Conservation (phyloP, 805 yeast genomes). For the Metschnikowia lachancei region DNA sequence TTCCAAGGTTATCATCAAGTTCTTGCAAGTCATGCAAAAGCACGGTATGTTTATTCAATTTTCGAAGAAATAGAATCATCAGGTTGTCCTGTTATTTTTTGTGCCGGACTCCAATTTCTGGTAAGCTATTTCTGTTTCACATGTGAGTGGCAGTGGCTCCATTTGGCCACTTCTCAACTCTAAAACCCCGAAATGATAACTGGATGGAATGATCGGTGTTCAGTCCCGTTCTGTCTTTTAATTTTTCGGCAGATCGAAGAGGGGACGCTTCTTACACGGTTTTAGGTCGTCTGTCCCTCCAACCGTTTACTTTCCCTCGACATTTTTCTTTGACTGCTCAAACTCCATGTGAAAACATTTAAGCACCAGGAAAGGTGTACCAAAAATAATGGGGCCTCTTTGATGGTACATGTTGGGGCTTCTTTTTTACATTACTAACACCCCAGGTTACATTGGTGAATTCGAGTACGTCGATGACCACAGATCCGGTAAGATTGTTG, state of each 20-base stretch:
- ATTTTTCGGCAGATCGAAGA: constrained; percentile 82
- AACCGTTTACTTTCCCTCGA: constrained; percentile 70
- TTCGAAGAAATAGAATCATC: background rate
- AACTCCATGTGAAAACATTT: background rate
- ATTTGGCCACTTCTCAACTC: background rate
- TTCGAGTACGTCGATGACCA: constrained; percentile 38
- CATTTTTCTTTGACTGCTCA: constrained; percentile 30
- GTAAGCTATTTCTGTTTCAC: background rate
- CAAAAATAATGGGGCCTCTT: background rate
- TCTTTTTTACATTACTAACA: constrained; percentile 21
- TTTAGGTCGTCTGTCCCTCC: constrained; percentile 35
- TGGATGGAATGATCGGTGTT: constrained; percentile 89
- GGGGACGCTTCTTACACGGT: constrained; percentile 71
- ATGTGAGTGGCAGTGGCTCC: background rate
- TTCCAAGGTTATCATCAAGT: constrained; percentile 34
- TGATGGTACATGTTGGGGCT: background rate
- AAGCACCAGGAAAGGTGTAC: background rate
- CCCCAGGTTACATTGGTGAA: constrained; percentile 32
- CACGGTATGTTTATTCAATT: constrained; percentile 25
- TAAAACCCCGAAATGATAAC: constrained; percentile 86
- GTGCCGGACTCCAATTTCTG: background rate
- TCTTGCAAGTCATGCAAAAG: constrained; percentile 32
- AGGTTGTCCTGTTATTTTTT: background rate
- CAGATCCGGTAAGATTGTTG: constrained; percentile 38
- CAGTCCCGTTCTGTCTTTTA: constrained; percentile 97